Conservation (phyloP, 2,329 filamentous ascomycete genomes). For the Xylariaceae sp. region DNA sequence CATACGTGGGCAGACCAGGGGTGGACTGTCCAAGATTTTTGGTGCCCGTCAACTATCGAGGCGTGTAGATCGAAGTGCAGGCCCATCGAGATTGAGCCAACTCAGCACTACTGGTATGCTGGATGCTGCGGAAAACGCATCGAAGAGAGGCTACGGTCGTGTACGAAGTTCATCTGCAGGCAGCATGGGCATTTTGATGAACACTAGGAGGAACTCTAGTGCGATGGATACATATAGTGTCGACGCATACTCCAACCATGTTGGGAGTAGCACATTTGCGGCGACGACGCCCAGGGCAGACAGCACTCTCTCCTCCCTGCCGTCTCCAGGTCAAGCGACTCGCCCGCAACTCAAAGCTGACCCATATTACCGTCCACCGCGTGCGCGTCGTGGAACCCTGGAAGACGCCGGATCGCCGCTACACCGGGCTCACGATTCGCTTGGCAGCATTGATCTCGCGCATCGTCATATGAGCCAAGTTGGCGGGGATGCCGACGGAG, state of each 20-base stretch:
- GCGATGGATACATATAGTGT: conserved; percentile 46
- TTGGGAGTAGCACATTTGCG: conserved; percentile 58
- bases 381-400: conserved; percentile 61
- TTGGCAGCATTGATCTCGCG: conserved; percentile 35
- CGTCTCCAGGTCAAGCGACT: conserved; percentile 47
- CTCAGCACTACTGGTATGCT: conserved; percentile 79
- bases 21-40: conserved; percentile 84
- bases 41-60: conserved; percentile 84
- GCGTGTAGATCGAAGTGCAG: conserved; percentile 57
- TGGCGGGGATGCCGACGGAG: conserved; percentile 34
- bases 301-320: conserved; percentile 66
- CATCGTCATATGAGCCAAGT: conserved; percentile 37
- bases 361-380: conserved; percentile 83
- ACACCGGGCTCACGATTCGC: conserved; percentile 33
- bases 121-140: conserved; percentile 54
- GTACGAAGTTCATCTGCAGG: conserved; percentile 57
- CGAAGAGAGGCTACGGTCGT: conserved; percentile 57
- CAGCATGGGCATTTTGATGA: conserved; percentile 48
- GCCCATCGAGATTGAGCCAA: conserved; percentile 69
- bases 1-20: conserved; percentile 62
- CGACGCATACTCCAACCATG: conserved; percentile 42
- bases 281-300: conserved; percentile 69
- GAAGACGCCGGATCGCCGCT: conserved; percentile 36
- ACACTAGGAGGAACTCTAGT: conserved; percentile 47
- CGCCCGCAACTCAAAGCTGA: conserved; percentile 51